Base-by-base conservation (phyloP, 805 yeast genomes). In the Starmerella tilneyi region DNA sequence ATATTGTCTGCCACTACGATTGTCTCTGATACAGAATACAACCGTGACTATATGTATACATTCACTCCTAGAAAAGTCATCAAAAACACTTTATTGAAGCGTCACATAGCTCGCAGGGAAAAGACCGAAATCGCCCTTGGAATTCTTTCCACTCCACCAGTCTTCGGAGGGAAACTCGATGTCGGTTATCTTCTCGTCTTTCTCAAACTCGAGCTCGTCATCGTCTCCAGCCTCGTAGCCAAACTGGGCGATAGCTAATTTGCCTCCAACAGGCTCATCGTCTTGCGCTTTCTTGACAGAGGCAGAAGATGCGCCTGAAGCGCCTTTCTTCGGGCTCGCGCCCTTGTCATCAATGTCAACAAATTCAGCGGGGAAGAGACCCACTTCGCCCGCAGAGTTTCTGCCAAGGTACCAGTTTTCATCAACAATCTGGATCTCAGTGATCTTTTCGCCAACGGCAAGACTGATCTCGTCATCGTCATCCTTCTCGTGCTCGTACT, bases 331-430 rank as follows among this genome's bases (percentile, higher is more conserved):
- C 16, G 40, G 9, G 6, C 27, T 17, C 5, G 37, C 19, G 29
- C 29, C 16, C n/a, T 17, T 24, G 41, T 48, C 59, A n/a, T 50
- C 50, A 23, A 45, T 47, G 46, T 63, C 63, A 30, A 92, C 97
- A 60, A 82, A 86, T 63, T 83, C 84, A 24, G 94, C 75, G 44
- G 98, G 98, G 78, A 89, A 89, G 47, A 89, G 67, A 38, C 95
- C 96, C 53, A 72, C 71, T 52, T 78, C 84, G 34, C 96, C 96
- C 16, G 74, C 64, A 22, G 63, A 46, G 56, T 83, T 73, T 51
- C 75, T 78, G 42, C 98, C 98, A 44, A 81, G 68, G 97, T 97
- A 92, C 89, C 89, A 83, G 54, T 79, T 86, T 46, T 77, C 82
- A 57, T 80, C 86, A 13, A 77, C 74, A 54, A 76, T 72, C 49